A percentile compares a stretch with the other conserved stretches of the same genome.
Conservation (phyloP, 2,329 filamentous ascomycete genomes). For the Xylariaceae sp. region DNA sequence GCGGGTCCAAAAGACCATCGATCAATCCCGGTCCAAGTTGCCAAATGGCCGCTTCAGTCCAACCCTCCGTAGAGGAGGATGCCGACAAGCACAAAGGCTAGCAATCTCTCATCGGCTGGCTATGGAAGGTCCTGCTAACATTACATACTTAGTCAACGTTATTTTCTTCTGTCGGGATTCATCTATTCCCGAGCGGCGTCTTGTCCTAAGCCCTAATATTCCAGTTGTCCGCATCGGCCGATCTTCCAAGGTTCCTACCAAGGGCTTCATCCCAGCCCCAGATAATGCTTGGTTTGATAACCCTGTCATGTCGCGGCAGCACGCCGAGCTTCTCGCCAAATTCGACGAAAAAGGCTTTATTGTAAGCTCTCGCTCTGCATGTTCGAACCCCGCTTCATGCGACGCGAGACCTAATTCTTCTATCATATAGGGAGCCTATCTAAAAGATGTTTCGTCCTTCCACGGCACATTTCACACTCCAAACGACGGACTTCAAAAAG, state of each 20-base stretch:
- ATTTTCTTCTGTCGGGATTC: slow-evolving; percentile 2
- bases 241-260: slow-evolving; percentile 41
- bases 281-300: slow-evolving; percentile 65
- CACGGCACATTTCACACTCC: slow-evolving; percentile 48
- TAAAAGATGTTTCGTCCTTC: slow-evolving; percentile 45
- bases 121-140: slow-evolving; percentile 9
- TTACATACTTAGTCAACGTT: slow-evolving; percentile 17
- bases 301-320: slow-evolving; percentile 64
- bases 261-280: slow-evolving; percentile 35
- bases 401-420: background rate
- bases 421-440: slow-evolving; percentile 36
- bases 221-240: slow-evolving; percentile 36
- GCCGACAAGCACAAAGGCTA: slow-evolving; percentile 17
- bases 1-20: background rate
- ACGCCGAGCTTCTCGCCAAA: slow-evolving; percentile 51
- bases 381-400: background rate
- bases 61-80: slow-evolving; percentile 2
- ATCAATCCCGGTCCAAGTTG: background rate
- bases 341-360: slow-evolving; percentile 27
- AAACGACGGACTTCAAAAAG: slow-evolving; percentile 18
- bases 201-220: slow-evolving; percentile 27
- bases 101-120: slow-evolving; percentile 1
- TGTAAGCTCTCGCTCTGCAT: slow-evolving; percentile 8
- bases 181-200: slow-evolving; percentile 24
- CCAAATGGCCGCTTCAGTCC: slow-evolving; percentile 10